phyloP scores from a whole-genome alignment of 768 basidiomycete species.

The Mrakia gelida region DNA sequence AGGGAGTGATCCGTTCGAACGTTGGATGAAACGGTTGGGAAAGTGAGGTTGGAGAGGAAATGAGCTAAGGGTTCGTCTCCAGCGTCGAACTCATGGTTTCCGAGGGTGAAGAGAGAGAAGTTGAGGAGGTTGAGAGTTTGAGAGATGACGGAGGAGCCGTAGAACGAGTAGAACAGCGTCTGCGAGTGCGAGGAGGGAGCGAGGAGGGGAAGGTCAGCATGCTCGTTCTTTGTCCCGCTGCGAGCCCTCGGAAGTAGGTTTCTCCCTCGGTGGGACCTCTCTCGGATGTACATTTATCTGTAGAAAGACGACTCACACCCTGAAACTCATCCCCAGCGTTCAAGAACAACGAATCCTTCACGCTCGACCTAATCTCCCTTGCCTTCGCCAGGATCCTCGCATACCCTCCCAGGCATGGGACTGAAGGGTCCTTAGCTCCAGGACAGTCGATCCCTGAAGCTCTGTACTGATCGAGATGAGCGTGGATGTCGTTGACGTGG shows the following conservation, averaged over 20 bases:
- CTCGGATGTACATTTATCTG: too few species aligned
- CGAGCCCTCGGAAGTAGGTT: too few species aligned
- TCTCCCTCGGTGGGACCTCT: too few species aligned
- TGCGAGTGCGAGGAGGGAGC: too few species aligned
- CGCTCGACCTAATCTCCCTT: constrained; percentile 45
- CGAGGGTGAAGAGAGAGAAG: constrained; percentile 36
- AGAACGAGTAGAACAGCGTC: constrained; percentile 50
- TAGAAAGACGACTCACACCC: constrained; percentile 25
- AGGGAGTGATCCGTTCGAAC: constrained; percentile 45
- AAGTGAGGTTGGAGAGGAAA: constrained; percentile 44
- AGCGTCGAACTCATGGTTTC: constrained; percentile 50
- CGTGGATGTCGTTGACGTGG: constrained; percentile 45
- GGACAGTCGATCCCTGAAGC: constrained; percentile 21
- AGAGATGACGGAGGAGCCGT: constrained; percentile 50
- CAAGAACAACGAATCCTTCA: constrained; percentile 48
- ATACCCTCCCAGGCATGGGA: constrained; percentile 22
- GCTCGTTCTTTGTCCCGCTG: too few species aligned
- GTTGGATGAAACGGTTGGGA: constrained; percentile 52
- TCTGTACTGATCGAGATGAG: constrained; percentile 22
- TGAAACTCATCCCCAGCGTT: constrained; percentile 54
- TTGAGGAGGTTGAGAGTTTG: constrained; percentile 49
- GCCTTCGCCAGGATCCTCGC: constrained; percentile 42
- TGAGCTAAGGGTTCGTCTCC: constrained; percentile 43
- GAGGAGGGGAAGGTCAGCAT: background rate
- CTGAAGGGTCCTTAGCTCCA: constrained; percentile 31